Percentiles rank a stretch among this genome's conserved stretches.
phyloP scores from a whole-genome alignment of 2,329 filamentous ascomycete genomes.

The Colletotrichum sp. region DNA sequence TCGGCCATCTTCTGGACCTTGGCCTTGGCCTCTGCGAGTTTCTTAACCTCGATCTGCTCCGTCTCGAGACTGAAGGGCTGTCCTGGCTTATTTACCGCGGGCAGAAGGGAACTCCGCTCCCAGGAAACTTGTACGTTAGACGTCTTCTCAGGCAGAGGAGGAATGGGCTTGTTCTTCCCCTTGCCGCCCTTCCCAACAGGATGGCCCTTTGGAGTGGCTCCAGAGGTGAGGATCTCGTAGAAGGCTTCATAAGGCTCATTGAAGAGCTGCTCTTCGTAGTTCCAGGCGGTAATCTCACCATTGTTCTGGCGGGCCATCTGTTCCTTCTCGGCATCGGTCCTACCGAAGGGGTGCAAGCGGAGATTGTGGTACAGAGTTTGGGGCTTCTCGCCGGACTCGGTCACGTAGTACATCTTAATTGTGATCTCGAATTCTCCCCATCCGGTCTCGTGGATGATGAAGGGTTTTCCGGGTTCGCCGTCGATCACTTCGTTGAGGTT shows the following conservation, averaged over 20 bases:
- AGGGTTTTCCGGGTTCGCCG: constrained; percentile 69
- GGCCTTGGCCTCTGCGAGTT: constrained; percentile 66
- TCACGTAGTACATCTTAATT: constrained; percentile 91
- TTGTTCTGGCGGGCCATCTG: constrained; percentile 57
- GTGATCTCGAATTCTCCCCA: constrained; percentile 99
- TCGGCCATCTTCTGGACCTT: constrained; percentile 67
- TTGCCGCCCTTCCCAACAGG: constrained; percentile 52
- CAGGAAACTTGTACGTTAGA: constrained; percentile 39
- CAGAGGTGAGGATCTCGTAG: constrained; percentile 83
- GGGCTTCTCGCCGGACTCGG: constrained; percentile 88
- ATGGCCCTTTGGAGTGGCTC: constrained; percentile 60
- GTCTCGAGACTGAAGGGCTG: constrained; percentile 78
- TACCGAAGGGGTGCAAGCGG: constrained; percentile 87
- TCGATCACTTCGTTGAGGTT: constrained; percentile 64
- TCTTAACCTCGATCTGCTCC: constrained; percentile 67
- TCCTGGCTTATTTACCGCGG: constrained; percentile 67
- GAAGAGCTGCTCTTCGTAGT: constrained; percentile 94
- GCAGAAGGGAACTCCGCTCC: constrained; percentile 77
- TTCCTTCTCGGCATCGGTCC: constrained; percentile 76
- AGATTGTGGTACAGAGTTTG: constrained; percentile 95
- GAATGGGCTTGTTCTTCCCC: constrained; percentile 54
- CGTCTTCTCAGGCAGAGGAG: constrained; percentile 34
- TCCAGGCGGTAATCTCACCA: constrained; percentile 76
- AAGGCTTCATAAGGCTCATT: constrained; percentile 96
- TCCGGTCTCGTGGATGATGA: constrained; percentile 88